Base-by-base conservation (phyloP, 208 protist genomes). In the Leishmania arabica region DNA sequence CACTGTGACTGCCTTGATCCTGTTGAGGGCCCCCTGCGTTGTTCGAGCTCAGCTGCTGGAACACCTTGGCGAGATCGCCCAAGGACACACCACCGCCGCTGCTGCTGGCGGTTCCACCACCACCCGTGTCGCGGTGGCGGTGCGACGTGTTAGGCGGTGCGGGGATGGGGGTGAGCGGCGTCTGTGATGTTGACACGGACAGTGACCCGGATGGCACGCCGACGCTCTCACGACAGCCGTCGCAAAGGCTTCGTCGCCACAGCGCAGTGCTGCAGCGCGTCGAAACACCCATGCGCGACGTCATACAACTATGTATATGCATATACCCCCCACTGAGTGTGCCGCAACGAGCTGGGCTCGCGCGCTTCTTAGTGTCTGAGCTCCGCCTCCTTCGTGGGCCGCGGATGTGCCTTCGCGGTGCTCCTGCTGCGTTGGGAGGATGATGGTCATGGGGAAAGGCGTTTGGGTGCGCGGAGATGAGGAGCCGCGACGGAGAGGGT, bases 31-130 rank as follows among this genome's bases (percentile, higher is more conserved):
- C 34, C 15, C 66, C 24, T 58, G 64, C 19, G 0, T 8, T 34
- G 49, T 34, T 53, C 3, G 45, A 54, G 54, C 74, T 80, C 60
- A 91, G 73, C 54, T 90, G 85, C 19, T 84, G 72, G 72, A 93
- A 91, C 13, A 78, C 88, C 53, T 86, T 90, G n/a, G 88, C 90
- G 54, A 91, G 77, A 15, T 91, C 78, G 24, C 70, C 79, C 13
- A 93, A 56, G 7, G 88, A 91, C 1, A 91, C 17, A 6, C 40
- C 42, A 42, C 62, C 65, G 51, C 37, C 42, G 81, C 70, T 64
- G 49, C 15, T 47, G 15, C 15, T 66, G 80, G 15, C 15, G 54
- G n/a, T 19, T 47, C 77, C 51, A 62, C 76, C 21, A 62, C 54
- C 8, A 58, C 58, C 66, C 34, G 45, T 72, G 15, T 27, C 56